phyloP scores from a whole-genome alignment of 768 basidiomycete genomes.

The Atractiella rhizophila region DNA sequence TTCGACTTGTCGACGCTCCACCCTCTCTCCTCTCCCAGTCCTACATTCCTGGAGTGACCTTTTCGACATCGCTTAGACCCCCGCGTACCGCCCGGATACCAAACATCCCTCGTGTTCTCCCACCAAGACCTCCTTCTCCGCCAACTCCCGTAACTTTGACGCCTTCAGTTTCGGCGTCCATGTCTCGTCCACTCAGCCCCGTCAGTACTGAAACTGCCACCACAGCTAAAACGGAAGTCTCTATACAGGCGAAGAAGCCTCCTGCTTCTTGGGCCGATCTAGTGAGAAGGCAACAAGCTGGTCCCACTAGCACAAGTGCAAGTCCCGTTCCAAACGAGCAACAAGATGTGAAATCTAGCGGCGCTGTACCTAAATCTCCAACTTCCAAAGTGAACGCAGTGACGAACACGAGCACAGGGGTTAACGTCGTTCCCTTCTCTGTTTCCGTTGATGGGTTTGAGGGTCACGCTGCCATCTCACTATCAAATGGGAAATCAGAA shows the following conservation, averaged over 20 bases:
- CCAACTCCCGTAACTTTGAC: not conserved
- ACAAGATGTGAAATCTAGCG: not conserved
- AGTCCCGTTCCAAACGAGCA: not conserved
- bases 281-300: not conserved
- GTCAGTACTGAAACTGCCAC: not conserved
- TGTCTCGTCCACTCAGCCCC: not conserved
- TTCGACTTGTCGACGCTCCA: not conserved
- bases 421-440: not conserved
- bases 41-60: not conserved
- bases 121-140: not conserved
- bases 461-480: not conserved
- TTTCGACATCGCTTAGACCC: not conserved
- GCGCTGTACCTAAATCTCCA: not conserved
- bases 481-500: not conserved
- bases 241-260: slow-evolving; percentile 1
- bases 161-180: not conserved
- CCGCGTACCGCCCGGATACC: not conserved
- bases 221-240: not conserved
- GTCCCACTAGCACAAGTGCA: not conserved
- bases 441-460: not conserved
- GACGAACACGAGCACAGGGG: not conserved
- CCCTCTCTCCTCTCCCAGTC: too few relatives aligned
- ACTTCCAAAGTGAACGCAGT: not conserved
- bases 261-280: slow-evolving; percentile 10
- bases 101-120: not conserved